phyloP scores from a whole-genome alignment of 208 protist genomes.

The Borovskyia barvae region DNA sequence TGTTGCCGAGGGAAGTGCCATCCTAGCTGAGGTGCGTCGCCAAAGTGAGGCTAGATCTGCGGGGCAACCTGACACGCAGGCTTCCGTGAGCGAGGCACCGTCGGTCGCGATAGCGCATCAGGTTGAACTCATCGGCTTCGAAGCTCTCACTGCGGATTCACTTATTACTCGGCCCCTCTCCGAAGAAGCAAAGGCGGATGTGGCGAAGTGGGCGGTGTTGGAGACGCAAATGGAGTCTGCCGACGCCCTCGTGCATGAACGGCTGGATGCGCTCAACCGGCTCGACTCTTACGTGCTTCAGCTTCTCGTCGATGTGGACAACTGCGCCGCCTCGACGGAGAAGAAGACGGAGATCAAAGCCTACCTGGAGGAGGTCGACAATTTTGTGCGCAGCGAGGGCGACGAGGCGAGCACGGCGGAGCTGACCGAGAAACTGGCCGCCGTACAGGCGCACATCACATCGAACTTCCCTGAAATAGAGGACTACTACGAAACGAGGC shows the following conservation, averaged over 20 bases:
- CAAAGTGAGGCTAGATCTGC: not conserved
- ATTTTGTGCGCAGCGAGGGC: conserved; percentile 45
- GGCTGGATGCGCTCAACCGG: conserved; percentile 51
- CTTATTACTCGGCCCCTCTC: conserved; percentile 23
- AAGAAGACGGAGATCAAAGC: conserved; percentile 18
- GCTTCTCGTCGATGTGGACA: conserved; percentile 34
- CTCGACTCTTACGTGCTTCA: conserved; percentile 67
- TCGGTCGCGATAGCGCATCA: conserved; percentile 26
- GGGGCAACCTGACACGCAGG: not conserved
- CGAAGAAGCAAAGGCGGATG: conserved; percentile 14
- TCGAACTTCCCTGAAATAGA: conserved; percentile 35
- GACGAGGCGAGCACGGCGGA: conserved; percentile 22
- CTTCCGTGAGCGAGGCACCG: not conserved
- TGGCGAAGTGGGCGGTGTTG: conserved; percentile 26
- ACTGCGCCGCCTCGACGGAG: conserved; percentile 22
- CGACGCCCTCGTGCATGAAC: conserved; percentile 48
- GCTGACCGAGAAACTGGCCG: conserved; percentile 20
- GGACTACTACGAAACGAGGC: conserved; percentile 30
- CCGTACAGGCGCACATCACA: conserved; percentile 31
- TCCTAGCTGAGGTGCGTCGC: conserved; percentile 34
- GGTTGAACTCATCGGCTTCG: conserved; percentile 39
- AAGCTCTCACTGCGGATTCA: conserved; percentile 13
- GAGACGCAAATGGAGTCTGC: conserved; percentile 33
- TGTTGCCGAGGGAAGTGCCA: conserved; percentile 67
- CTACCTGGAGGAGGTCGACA: conserved; percentile 35